Evolutionary conservation across 345 rosid genomes (phyloP), one percentile per base, ranked within the genome.

Genomic region (Mercurialis annua): DNA sequence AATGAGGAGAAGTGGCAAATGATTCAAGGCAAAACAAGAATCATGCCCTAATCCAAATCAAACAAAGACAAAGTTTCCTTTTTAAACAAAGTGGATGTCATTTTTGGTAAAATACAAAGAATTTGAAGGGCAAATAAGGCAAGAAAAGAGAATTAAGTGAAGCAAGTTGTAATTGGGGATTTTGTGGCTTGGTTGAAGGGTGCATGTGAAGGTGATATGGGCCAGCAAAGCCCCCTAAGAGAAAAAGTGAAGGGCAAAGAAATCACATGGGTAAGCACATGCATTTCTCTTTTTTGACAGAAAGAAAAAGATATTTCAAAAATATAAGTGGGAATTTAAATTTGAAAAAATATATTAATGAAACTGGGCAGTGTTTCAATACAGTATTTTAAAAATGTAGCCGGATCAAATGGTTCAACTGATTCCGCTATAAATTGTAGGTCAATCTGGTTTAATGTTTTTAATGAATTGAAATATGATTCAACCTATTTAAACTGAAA

Each of bases 171-270:
- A 38, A 0, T 18, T 26, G 43, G 53, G 61, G 77, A 40, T 11
- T 15, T 11, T 15, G 77, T 73, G 76, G 80, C 77, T 67, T 77
- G 81, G 73, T 27, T 69, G 16, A 62, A 70, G 87, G 81, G 84
- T 66, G 78, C 88, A 86, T 82, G 91, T 84, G 88, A 84, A 79
- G 79, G 74, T 54, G 86, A 77, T 18, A 82, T 76, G 85, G 87
- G 76, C 82, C 90, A 83, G 80, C 87, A 79, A 76, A 73, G 78
- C 31, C 60, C 31, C 57, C 44, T 14, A 10, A 57, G 59, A 53
- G 67, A 34, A 33, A 58, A 65, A 43, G 58, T 64, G 62, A 66
- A 46, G 62, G 52, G n/a, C n/a, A 12, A n/a, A 23, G 18, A 47
- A 62, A 23, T n/a, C 78, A 77, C 77, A 74, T 73, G 82, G 77